Conservation (phyloP, 495 filamentous ascomycete genomes). For the Xylaria venustula region DNA sequence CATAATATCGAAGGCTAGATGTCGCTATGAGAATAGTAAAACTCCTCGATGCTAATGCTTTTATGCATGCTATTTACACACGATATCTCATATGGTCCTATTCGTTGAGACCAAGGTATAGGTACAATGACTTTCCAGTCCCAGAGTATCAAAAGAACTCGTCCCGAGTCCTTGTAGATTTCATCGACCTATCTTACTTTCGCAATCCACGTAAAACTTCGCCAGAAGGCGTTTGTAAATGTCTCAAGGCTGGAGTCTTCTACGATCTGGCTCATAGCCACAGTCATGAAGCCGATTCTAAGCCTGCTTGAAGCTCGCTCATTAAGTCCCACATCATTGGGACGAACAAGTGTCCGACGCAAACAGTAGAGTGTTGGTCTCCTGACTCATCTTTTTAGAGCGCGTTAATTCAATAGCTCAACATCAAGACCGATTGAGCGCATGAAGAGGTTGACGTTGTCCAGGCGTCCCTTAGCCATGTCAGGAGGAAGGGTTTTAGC, state of each 20-base stretch:
- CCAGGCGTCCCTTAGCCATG: slow-evolving; percentile 73
- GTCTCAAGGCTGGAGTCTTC: background rate
- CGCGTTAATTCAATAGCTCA: slow-evolving; percentile 73
- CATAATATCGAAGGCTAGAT: background rate
- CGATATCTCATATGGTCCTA: slow-evolving; percentile 7
- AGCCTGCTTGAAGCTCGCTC: background rate
- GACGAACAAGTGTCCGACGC: background rate
- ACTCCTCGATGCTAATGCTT: background rate
- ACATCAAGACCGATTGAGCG: slow-evolving; percentile 96
- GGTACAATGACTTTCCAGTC: slow-evolving; percentile 12
- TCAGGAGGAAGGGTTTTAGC: slow-evolving; percentile 86
- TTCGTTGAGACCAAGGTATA: slow-evolving; percentile 5
- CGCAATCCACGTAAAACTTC: background rate
- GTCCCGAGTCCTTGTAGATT: slow-evolving; percentile 17
- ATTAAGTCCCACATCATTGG: background rate
- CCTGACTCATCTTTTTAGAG: background rate
- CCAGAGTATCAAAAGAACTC: slow-evolving; percentile 19
- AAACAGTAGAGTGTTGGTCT: background rate
- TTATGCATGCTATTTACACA: slow-evolving; percentile 12
- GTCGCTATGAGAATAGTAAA: background rate
- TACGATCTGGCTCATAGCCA: background rate
- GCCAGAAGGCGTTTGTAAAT: background rate
- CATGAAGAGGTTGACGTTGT: slow-evolving; percentile 98
- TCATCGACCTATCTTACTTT: background rate
- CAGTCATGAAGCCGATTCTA: background rate